Percentiles rank a stretch among this genome's conserved stretches.
Conservation (phyloP, 176 grass and related monocot genomes). For the Tuctoria greenei region DNA sequence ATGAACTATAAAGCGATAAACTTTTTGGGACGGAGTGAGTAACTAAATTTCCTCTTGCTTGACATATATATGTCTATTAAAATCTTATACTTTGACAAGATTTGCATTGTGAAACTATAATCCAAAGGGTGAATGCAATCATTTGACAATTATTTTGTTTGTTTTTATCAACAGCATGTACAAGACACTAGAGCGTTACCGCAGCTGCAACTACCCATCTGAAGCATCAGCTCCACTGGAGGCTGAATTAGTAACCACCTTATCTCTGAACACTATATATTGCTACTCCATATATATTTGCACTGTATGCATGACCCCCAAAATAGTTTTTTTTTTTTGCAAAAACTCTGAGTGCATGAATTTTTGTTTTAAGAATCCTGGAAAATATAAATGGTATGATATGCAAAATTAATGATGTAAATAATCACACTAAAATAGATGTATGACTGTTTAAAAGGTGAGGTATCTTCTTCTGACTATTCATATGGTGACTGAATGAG, state of each 20-base stretch:
- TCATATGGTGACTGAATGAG: neutral
- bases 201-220: constrained; percentile 58
- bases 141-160: neutral
- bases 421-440: neutral
- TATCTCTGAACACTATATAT: neutral
- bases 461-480: neutral
- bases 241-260: constrained; percentile 55
- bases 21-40: no score
- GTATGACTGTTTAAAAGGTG: neutral
- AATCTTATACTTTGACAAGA: neutral
- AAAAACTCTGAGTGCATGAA: neutral
- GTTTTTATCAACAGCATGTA: constrained; percentile 54
- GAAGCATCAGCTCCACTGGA: constrained; percentile 50
- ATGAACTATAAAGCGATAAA: no score
- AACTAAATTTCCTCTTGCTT: neutral
- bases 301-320: neutral
- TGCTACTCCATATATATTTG: neutral
- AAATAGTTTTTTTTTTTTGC: neutral
- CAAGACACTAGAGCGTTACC: constrained; percentile 80
- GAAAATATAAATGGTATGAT: neutral
- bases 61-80: neutral
- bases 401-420: neutral
- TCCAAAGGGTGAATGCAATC: no score
- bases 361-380: neutral
- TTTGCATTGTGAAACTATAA: no score